Evolutionary conservation across 2,329 filamentous ascomycete genomes (phyloP), one percentile per base, ranked within the genome.

Genomic region (Fusarium temperatum): DNA sequence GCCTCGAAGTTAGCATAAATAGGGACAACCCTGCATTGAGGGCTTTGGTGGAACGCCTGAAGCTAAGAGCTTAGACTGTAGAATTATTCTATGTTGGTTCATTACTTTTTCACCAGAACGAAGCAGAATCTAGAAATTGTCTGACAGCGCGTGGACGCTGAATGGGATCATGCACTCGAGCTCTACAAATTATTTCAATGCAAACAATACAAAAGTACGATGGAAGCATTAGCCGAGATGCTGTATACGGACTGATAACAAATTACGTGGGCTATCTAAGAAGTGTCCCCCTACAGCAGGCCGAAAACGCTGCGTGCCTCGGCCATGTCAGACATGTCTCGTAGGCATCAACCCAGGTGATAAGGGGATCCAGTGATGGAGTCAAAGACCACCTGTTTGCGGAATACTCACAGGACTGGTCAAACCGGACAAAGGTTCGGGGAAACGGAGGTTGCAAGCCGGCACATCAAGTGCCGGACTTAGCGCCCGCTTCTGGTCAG

Each of bases 71-170:
- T 10, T 35, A 35, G 15, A 24, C 1, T 3, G 1, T 24, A 6
- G 5, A 22, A 6, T 7, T 28, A 48, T 8, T 28, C 26, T 17
- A 26, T 18, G 26, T 26, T 26, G 26, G 0, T 8, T 26, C 11
- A 26, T 26, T 26, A 13, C 8, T 20, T 12, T 12, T 7, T 8
- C 42, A 13, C 4, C 20, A 11, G 4, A 7, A 47, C 0, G 2
- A 20, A 14, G 11, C 18, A 28, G 12, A 20, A 20, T 10, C 8
- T 17, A 6, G 6, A 24, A 24, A 9, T 11, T 24, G 14, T 17
- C 0, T 1, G 1, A 42, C 6, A 9, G 0, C 6, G n/a, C 17
- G 22, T 9, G 17, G 3, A 6, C 7, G 14, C n/a, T 7, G 9
- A 24, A 17, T 17, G 14, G 6, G 22, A 24, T 42, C 22, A 24